Base-by-base conservation (phyloP, 345 rosid genomes). In the Euphorbia peplus region DNA sequence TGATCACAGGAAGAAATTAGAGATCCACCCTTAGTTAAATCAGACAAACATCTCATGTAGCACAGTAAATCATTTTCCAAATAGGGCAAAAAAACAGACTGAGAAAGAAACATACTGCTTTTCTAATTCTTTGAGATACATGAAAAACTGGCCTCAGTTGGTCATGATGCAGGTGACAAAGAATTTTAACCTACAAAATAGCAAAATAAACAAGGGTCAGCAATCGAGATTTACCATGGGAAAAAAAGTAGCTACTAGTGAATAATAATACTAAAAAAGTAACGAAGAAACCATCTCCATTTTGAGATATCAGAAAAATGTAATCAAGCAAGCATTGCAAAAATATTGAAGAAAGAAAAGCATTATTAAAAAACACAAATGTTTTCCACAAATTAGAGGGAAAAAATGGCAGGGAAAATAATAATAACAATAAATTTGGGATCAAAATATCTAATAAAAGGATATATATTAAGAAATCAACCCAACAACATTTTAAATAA, bases 161-260 rank as follows among this genome's bases (percentile, higher is more conserved):
- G 78, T 93, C 98, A 84, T 93, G 97, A 63, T 93, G 98, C 72
- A 93, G 75, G 85, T 89, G 92, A 69, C 98, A 91, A 8, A 93
- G 87, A 64, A 91, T 82, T 75, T 87, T 90, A 60, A 93, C 93
- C 97, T 93, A 25, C 77, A 86, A 64, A 62, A 26, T 54, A 56
- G 60, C 56, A 19, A 70, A 64, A 64, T 35, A 64, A 64, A 66
- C 48, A 52, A 28, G 41, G 72, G 70, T 76, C 60, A 81, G 69
- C 53, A 41, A 16, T 2, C 44, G 61, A n/a, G 25, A 41, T 44
- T 21, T 0, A 32, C 21, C 13, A 7, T 8, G 26, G 48, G 21
- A 26, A 64, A 32, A 22, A 14, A 35, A 22, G 18, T 32, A 32
- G 12, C 44, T 8, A 18, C 10, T 6, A 11, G 13, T 26, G 4